These are phyloP conservation scores for Colletotrichum gloeosporioides DNA, from an alignment of 2,329 filamentous ascomycete genomes.

Conservation along the genomic window DNA sequence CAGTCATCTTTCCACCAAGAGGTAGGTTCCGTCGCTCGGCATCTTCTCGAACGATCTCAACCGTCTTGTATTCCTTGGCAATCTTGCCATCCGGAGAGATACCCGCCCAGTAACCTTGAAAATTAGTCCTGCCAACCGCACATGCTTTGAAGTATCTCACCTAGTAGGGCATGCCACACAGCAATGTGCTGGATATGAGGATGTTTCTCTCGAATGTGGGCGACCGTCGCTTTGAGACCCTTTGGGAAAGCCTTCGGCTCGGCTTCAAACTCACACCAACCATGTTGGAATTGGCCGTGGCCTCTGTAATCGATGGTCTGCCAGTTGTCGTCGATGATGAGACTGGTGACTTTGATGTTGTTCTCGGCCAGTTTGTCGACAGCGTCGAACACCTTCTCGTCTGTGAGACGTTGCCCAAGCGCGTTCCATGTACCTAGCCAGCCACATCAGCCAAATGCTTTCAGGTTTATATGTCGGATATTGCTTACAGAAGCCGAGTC, in stretches of 20 bases:
- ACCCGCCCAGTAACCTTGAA: conserved; percentile 84
- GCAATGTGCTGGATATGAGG: conserved; percentile 81
- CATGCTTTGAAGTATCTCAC: background rate
- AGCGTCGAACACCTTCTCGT: conserved; percentile 78
- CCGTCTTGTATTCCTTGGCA: conserved; percentile 79
- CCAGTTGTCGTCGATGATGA: conserved; percentile 99
- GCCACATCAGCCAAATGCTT: conserved; percentile 1
- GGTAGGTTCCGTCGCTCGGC: conserved; percentile 51
- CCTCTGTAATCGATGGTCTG: conserved; percentile 70
- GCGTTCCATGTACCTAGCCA: conserved; percentile 84
- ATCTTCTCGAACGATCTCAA: conserved; percentile 59
- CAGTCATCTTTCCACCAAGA: conserved; percentile 69
- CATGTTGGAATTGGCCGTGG: conserved; percentile 59
- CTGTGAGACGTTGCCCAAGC: conserved; percentile 81
- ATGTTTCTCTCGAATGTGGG: conserved; percentile 71
- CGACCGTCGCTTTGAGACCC: conserved; percentile 76
- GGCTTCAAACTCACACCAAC: conserved; percentile 88
- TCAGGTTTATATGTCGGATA: background rate
- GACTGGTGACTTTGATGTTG: conserved; percentile 78
- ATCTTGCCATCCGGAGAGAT: conserved; percentile 78
- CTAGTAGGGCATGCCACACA: conserved; percentile 89
- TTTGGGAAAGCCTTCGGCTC: conserved; percentile 79
- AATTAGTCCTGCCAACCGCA: conserved; percentile 19
- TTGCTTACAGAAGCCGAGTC: conserved; percentile 80
- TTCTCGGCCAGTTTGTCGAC: conserved; percentile 73